phyloP scores from a whole-genome alignment of 2,329 filamentous ascomycete genomes.

The Didymella exigua region DNA sequence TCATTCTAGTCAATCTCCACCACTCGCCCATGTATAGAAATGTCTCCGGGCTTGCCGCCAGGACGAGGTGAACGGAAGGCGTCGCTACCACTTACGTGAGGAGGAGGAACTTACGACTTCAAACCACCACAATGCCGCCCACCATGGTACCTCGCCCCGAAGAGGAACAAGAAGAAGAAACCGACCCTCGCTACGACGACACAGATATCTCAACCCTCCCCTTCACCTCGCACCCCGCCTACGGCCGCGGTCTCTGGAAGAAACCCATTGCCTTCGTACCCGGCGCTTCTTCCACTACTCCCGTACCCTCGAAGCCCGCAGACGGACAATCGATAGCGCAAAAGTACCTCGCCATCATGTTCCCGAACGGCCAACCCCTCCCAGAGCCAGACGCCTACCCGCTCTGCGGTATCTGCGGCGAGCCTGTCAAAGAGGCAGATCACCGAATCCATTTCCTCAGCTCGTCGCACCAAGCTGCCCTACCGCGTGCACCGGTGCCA shows the following conservation, averaged over 20 bases:
- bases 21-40: background rate
- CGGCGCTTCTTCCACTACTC: constrained; percentile 44
- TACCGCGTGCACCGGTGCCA: constrained; percentile 72
- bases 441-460: constrained; percentile 59
- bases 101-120: background rate
- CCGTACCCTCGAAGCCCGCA: constrained; percentile 38
- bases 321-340: constrained; percentile 62
- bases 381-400: constrained; percentile 30
- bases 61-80: background rate
- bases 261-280: constrained; percentile 65
- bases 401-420: constrained; percentile 45
- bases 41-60: background rate
- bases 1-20: background rate
- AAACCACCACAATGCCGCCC: background rate
- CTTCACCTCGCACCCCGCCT: constrained; percentile 63
- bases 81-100: background rate
- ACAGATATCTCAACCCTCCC: constrained; percentile 66
- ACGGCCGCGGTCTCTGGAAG: constrained; percentile 66
- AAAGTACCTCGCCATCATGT: constrained; percentile 70
- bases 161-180: constrained; percentile 22
- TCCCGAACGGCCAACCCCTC: constrained; percentile 51
- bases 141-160: constrained; percentile 1
- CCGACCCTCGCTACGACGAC: constrained; percentile 33
- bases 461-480: constrained; percentile 72
- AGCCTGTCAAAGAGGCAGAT: constrained; percentile 36